Base-by-base conservation (phyloP, 1,139 yeast species). In the Suhomyces bokatorum region DNA sequence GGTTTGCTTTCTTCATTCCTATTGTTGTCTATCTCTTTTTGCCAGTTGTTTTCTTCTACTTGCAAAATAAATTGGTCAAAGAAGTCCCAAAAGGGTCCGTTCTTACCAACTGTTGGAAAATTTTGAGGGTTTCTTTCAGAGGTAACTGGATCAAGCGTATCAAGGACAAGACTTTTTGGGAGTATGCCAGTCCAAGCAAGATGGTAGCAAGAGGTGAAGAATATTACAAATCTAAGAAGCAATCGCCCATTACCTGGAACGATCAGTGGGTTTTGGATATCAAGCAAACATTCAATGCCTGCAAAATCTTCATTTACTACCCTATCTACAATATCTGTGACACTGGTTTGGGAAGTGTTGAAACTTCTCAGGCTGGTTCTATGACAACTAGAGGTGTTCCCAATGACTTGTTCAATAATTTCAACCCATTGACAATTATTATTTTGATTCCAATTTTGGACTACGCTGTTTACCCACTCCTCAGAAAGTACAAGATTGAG, bases 1-100 rank as follows among this genome's bases (percentile, higher is more conserved):
- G 91, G 91, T 76, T 83, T 33, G 93, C 91, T 2, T 87, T 73
- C 66, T 69, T 83, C 53, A 63, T 80, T 34, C 86, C 87, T 36
- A 76, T 78, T 44, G 55, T 78, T 39, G 57, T 80, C 41, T 81
- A 80, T 57, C 54, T 77, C 48, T 37, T 72, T 33, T 65, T 80
- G 56, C 83, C 85, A 29, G 48, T 74, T 35, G 69, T 78, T 13
- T 64, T 80, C 53, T 45, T 68, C 32, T 52, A 63, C 32, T 64
- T 78, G 41, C 63, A 68, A 43, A 67, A 69, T 33, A 64, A 56
- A 42, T 63, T 81, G 49, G 63, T 62, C 39, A 66, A 64, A 43
- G 66, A 62, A 27, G 67, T 70, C 42, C 75, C 73, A 20, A 70
- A 76, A 43, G 78, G 80, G 45, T 77, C 85, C 11, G 69, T 80